Evolutionary conservation across 2,329 filamentous ascomycete species (phyloP), one percentile per base, ranked within the genome.

Genomic region (Diaporthe sp.): DNA sequence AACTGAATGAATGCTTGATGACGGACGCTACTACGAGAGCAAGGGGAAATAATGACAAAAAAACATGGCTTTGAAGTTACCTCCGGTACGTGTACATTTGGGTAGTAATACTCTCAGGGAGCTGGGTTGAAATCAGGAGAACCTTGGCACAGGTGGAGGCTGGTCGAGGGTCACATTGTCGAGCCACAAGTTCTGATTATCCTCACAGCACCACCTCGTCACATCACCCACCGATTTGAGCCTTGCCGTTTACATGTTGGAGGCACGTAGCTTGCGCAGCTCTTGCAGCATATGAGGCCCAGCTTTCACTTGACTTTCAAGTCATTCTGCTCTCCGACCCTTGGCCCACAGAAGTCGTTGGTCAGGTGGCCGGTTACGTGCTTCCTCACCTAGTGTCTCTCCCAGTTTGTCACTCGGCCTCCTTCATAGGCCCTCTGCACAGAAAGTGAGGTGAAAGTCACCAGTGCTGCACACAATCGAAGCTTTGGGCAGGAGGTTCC

Each of bases 71-170:
- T 70, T 25, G n/a, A 55, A 31, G n/a, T 13, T 55, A 53, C 17
- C 34, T 17, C 49, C 25, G 65, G 49, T 55, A 42, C 13, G 46
- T 68, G 34, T 68, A 53, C 28, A n/a, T 42, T 70, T 42, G 65
- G 28, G 31, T 49, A 55, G 34, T 65, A 49, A 49, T 65, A 46
- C 28, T 22, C 9, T 44, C 61, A 49, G 46, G 34, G 34, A 53
- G 10, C 22, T 25, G 49, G 34, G 15, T 25, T 28, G 34, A 39
- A 28, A 42, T 55, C 15, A 22, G 4, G 22, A 55, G n/a, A 42
- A 39, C 4, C 8, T 34, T 70, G 31, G 37, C 22, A 39, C 15
- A 31, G 34, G 22, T 49, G 60, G 31, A 28, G 3, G 31, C 49
- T 55, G 34, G 12, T 39, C n/a, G 31, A 28, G 22, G 7, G 25